Base-by-base conservation (phyloP, 352 stramenopile genomes). In the Phytophthora ramorum region DNA sequence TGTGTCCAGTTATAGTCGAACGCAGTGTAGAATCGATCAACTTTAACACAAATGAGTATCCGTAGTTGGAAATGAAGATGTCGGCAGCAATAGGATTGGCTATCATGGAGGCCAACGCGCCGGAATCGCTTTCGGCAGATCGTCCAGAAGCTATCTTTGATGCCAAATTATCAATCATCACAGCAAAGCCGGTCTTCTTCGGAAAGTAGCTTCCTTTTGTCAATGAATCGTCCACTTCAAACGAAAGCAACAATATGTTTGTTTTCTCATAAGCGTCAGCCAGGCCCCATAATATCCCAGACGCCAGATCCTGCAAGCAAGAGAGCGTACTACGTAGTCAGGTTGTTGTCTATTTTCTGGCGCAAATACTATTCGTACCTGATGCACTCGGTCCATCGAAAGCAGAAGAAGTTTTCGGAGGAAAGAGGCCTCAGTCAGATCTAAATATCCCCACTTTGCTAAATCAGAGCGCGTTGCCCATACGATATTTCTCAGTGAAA, bases 271-370 rank as follows among this genome's bases (percentile, higher is more conserved):
- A 71, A 37, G 56, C 57, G 16, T 67, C 63, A 6, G 49, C 57
- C 40, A 71, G 63, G 30, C 63, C 63, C 63, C 56, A 71, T 26
- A 71, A 37, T 51, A 71, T 58, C 7, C 48, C 56, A 52, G 63
- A 62, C 3, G 63, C 56, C 34, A 58, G 40, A 19, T 67, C 63
- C 63, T 71, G 24, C 17, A 37, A 45, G 16, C 0, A 22, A 14
- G 8, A 22, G 6, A 22, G 3, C 17, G 38, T 45, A 3, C n/a
- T n/a, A n/a, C n/a, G n/a, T n/a, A n/a, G n/a, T n/a, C n/a, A 45
- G n/a, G 3, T 24, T 4, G 7, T 22, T 45, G 2, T 45, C 38
- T 22, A 5, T 26, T 30, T 13, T 43, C 12, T 19, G 6, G 3
- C 7, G 24, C 16, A 43, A 19, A 0, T 17, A 30, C 13, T 32